Evolutionary conservation across 768 basidiomycete genomes (phyloP), one percentile per base, ranked within the genome.

Genomic region (Collybiopsis confluens): DNA sequence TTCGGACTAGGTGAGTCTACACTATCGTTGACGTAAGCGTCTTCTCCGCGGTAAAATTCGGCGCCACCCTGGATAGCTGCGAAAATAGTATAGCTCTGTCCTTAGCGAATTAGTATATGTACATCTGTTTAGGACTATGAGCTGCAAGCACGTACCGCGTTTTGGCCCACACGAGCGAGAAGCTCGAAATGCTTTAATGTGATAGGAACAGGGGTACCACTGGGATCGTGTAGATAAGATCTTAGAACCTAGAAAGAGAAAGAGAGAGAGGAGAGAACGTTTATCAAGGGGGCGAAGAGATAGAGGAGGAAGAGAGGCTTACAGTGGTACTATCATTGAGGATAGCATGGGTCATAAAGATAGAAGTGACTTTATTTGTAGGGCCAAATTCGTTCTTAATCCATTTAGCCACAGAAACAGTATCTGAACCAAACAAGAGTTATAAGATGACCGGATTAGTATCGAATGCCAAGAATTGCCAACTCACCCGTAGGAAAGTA

Each of bases 151-250:
- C 85, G 61, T 62, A 85, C 85, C 8, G 84, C 80, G 26, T 74
- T 68, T 55, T 75, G 75, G 18, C 86, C 87, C 16, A 91, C 68
- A 41, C 76, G 79, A 3, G 88, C 88, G 44, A 91, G 74, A n/a
- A 86, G 62, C 63, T 82, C 79, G 70, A 91, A 91, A 61, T 89
- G 88, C 61, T 87, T 83, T 47, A 91, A 69, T 4, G 88, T 90
- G 28, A 90, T 63, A 20, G 88, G 89, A 24, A 90, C 85, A 41
- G 73, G 79, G 6, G 60, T 57, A 24, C 62, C 52, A 21, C 58
- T 38, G 36, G 62, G 59, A 56, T 38, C 61, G 54, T 65, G 59
- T 51, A 80, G 62, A 61, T 78, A 80, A 28, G 71, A 61, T 56
- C 80, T 72, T 33, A 84, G 65, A 57, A 82, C 70, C 82, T 82